Base-by-base conservation (phyloP, 352 stramenopile species). In the Globisporangium emineosum region DNA sequence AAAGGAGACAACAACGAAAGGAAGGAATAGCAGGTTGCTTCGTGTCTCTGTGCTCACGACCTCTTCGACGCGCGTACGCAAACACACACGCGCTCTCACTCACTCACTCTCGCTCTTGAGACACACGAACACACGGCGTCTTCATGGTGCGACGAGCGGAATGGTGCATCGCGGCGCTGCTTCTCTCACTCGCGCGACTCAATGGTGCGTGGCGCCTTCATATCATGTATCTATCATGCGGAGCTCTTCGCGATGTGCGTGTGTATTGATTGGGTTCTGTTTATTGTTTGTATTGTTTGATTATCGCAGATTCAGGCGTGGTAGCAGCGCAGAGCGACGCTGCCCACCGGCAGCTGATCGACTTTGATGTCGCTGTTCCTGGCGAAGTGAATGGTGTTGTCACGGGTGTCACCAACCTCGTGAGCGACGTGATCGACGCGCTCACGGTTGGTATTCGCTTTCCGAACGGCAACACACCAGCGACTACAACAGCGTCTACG, bases 111-210 rank as follows among this genome's bases (percentile, higher is more conserved):
- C 43, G 15, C 43, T 27, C 43, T 27, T 23, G n/a, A 51, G n/a
- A 29, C 43, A 12, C 42, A 15, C 43, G n/a, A 23, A 49, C 19
- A 15, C 29, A 27, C 21, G 8, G 3, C 50, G 56, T 53, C 56
- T 62, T 57, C 21, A 65, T 65, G 60, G 50, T 65, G 25, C 60
- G 60, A 43, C 33, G 60, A 30, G 37, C 60, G 23, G 33, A 53
- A 58, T 51, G 49, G 47, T 65, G 50, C 32, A 37, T 65, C 60
- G 49, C 60, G 42, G 60, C 50, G 50, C 35, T 65, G 52, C 60
- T 65, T 40, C 45, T 65, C 47, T 52, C 60, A 50, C 49, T 65
- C 29, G 50, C 60, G 23, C 60, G 23, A 30, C 13, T 57, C 10
- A 43, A 65, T 45, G 58, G 58, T 43, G 3, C 33, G 30, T 27